These are phyloP conservation scores for Thuidium tamariscinum DNA, from an alignment of 225 moss, liverwort and hornwort species.

Conservation along the genomic window DNA sequence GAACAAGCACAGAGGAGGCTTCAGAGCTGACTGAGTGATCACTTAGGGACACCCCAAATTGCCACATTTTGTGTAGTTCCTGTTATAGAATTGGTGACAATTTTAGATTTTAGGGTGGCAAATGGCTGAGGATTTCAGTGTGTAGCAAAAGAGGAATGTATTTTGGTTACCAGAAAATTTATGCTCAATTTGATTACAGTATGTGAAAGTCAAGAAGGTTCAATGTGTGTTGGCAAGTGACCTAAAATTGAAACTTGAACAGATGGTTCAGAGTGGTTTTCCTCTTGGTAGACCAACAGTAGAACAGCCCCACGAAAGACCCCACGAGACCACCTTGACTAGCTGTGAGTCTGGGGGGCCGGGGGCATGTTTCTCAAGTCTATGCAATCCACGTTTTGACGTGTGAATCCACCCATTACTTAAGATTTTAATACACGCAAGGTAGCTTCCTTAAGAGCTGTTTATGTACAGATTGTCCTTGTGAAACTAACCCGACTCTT, in stretches of 20 bases:
- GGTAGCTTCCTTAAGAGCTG: not conserved
- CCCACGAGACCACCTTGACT: not conserved
- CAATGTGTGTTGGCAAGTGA: not conserved
- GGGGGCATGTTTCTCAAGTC: not conserved
- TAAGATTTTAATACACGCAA: not conserved
- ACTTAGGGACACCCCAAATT: not conserved
- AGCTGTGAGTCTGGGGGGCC: not conserved
- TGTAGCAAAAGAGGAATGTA: not conserved
- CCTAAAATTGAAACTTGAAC: not conserved
- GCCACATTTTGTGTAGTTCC: not conserved
- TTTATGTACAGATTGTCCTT: not conserved
- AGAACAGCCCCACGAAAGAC: not conserved
- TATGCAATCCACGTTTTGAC: not conserved
- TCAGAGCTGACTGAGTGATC: not conserved
- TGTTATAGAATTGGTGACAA: not conserved
- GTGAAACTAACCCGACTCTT: not conserved
- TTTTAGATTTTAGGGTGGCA: no score
- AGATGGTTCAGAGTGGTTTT: not conserved
- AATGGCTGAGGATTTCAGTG: not conserved
- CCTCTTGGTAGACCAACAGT: no score
- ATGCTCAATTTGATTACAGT: not conserved
- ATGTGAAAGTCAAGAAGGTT: not conserved
- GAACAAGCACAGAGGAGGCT: not conserved
- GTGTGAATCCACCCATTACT: not conserved
- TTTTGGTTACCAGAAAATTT: not conserved